A percentile compares a stretch with the other conserved stretches of the same genome.
Conservation (phyloP, 345 rosid species). For the Excoecaria cochinchinensis region DNA sequence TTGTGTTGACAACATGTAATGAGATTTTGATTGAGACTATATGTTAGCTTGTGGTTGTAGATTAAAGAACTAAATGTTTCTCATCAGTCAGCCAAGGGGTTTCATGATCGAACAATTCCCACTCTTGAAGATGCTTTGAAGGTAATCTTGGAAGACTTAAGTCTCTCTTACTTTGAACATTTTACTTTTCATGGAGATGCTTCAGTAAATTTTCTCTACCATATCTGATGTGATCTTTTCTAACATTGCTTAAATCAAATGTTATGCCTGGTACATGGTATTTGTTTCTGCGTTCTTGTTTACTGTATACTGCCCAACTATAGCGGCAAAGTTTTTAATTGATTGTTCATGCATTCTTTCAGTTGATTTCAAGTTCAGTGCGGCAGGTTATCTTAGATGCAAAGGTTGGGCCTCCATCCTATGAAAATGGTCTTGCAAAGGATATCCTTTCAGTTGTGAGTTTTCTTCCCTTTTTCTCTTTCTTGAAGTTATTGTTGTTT, state of each 20-base stretch:
- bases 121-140: constrained; percentile 75
- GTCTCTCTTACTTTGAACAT: neutral
- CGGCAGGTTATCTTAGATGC: constrained; percentile 74
- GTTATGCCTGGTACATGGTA: neutral
- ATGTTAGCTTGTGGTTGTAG: constrained; percentile 48
- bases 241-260: constrained; percentile 5
- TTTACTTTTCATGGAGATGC: neutral
- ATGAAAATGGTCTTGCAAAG: constrained; percentile 78
- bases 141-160: constrained; percentile 39
- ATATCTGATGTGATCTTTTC: neutral
- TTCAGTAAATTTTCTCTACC: neutral
- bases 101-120: constrained; percentile 49
- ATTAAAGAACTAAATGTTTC: constrained; percentile 49
- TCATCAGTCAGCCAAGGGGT: constrained; percentile 37
- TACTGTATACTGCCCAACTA: neutral
- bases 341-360: constrained; percentile 16
- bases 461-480: constrained; percentile 5
- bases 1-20: neutral
- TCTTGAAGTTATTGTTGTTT: neutral
- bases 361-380: constrained; percentile 76
- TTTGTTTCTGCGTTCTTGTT: neutral
- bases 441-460: constrained; percentile 84
- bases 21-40: constrained; percentile 34
- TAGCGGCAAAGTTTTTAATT: neutral
- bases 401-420: constrained; percentile 87